phyloP scores from a whole-genome alignment of 2,329 filamentous ascomycete species.

The Neospermospora avenae region DNA sequence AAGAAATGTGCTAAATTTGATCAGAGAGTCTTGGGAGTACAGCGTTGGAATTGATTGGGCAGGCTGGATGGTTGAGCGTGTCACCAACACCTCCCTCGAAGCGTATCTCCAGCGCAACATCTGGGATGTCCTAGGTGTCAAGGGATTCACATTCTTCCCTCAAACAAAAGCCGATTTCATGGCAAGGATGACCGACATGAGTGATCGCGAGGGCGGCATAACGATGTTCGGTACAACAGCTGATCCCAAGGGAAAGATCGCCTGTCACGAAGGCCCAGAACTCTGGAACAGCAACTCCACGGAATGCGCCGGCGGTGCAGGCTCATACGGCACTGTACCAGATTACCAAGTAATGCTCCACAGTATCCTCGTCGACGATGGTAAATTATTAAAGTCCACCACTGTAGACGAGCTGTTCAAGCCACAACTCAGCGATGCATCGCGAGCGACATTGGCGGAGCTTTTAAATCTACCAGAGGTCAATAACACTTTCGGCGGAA shows the following conservation, averaged over 20 bases:
- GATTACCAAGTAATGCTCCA: conserved; percentile 45
- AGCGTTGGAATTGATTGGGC: conserved; percentile 52
- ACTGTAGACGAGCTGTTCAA: conserved; percentile 46
- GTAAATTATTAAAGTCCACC: conserved; percentile 41
- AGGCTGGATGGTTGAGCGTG: conserved; percentile 47
- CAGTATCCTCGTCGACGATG: conserved; percentile 48
- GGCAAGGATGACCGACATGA: conserved; percentile 23
- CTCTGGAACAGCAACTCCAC: background rate
- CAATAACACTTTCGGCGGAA: conserved; percentile 25
- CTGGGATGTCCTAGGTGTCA: conserved; percentile 31
- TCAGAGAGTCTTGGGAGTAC: conserved; percentile 53
- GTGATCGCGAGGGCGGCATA: conserved; percentile 18
- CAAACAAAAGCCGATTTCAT: conserved; percentile 16
- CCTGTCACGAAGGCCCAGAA: background rate
- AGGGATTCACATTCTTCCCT: conserved; percentile 23
- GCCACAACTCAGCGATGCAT: conserved; percentile 40
- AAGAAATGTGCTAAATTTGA: too few relatives aligned
- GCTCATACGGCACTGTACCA: conserved; percentile 35
- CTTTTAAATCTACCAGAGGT: conserved; percentile 13
- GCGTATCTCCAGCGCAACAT: conserved; percentile 47
- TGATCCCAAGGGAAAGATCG: conserved; percentile 15
- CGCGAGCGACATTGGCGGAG: conserved; percentile 28
- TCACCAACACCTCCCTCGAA: conserved; percentile 21
- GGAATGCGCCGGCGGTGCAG: conserved; percentile 36
- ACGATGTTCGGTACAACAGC: conserved; percentile 15